Percentiles rank a stretch among this genome's conserved stretches.
Evolutionary conservation across 176 grass and related monocot genomes (phyloP).

Genomic region (Raddia guianensis): DNA sequence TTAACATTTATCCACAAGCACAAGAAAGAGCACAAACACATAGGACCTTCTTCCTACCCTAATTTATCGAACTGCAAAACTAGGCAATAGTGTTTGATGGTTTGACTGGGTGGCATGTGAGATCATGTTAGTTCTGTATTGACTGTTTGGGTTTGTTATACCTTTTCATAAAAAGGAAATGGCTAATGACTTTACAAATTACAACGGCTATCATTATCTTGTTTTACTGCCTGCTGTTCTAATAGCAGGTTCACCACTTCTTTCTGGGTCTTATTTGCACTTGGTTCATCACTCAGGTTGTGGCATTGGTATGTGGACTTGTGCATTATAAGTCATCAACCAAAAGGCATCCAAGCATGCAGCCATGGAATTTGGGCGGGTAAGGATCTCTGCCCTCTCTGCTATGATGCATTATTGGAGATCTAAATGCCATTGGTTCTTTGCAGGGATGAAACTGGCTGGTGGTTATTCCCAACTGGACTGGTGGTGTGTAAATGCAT

Average conservation of each 20-base stretch:
- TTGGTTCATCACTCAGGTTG: constrained; percentile 52
- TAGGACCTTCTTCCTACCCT: constrained; percentile 10
- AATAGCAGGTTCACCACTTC: constrained; percentile 2
- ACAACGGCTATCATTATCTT: constrained; percentile 19
- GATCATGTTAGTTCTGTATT: constrained; percentile 15
- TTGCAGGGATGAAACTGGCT: constrained; percentile 87
- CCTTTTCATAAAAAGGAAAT: constrained; percentile 7
- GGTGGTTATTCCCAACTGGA: constrained; percentile 83
- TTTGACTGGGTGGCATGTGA: constrained; percentile 17
- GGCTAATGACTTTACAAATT: background rate
- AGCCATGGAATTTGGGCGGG: constrained; percentile 85
- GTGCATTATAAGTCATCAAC: constrained; percentile 84
- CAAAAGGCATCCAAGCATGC: constrained; percentile 70
- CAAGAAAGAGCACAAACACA: background rate
- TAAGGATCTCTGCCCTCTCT: constrained; percentile 44
- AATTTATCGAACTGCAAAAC: constrained; percentile 24
- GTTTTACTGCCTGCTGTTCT: background rate
- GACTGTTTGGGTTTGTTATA: constrained; percentile 1
- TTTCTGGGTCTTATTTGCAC: background rate
- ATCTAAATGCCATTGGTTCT: background rate
- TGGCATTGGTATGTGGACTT: constrained; percentile 88
- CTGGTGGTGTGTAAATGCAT: constrained; percentile 89
- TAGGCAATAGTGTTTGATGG: background rate
- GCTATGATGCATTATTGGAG: background rate
- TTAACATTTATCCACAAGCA: constrained; percentile 12